Conservation (phyloP, 2,329 filamentous ascomycete species). For the Exophiala sp. region DNA sequence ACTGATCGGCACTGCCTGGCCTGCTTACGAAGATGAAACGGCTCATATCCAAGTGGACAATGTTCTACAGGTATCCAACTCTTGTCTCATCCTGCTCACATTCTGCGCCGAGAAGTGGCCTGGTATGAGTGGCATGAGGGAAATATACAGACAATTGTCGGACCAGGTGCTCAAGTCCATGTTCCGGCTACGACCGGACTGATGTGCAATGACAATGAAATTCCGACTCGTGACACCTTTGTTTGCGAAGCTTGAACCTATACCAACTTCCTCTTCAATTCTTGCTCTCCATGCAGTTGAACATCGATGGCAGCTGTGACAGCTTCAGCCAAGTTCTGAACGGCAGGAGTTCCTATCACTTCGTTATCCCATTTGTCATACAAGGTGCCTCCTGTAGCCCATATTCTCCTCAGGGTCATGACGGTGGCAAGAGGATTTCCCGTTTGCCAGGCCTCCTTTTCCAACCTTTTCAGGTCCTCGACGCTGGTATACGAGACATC, state of each 20-base stretch:
- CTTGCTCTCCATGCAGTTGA: not conserved
- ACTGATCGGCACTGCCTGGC: not conserved
- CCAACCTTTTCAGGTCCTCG: constrained; percentile 51
- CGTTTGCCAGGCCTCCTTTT: constrained; percentile 57
- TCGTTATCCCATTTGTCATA: constrained; percentile 67
- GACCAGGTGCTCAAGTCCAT: not conserved
- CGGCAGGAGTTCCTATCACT: constrained; percentile 43
- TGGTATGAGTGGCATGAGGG: constrained; percentile 11
- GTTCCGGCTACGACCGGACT: not conserved
- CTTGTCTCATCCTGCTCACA: constrained; percentile 13
- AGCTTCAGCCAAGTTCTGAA: constrained; percentile 18
- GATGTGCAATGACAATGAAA: no score
- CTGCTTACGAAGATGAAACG: not conserved
- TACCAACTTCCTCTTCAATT: not conserved
- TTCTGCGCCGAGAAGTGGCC: constrained; percentile 15
- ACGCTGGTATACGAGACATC: constrained; percentile 52
- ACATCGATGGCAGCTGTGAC: constrained; percentile 4
- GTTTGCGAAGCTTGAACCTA: not conserved
- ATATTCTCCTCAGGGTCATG: constrained; percentile 65
- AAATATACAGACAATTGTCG: constrained; percentile 5
- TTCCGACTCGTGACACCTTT: no score
- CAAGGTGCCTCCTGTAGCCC: constrained; percentile 67
- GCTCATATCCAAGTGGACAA: constrained; percentile 1
- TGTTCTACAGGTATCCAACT: constrained; percentile 11
- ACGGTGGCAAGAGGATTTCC: constrained; percentile 51